Base-by-base conservation (phyloP, 345 rosid genomes). In the Brassica cretica region DNA sequence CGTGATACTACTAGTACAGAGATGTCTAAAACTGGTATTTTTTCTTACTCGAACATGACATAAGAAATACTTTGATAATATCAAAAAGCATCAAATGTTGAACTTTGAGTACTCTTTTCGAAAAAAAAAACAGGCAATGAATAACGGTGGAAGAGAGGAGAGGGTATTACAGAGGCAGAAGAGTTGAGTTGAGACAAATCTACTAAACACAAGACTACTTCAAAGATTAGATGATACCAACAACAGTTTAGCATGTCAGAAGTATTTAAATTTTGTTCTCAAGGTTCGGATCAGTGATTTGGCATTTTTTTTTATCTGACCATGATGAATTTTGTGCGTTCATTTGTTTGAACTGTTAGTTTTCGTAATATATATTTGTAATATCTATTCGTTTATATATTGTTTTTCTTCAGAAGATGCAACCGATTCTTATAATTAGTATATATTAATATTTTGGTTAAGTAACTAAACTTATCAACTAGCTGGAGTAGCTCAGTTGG, bases 401-500 rank as follows among this genome's bases (percentile, higher is more conserved):
- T 51, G 16, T 60, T 24, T 60, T 3, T 10, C 14, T 39, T 39
- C 2, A 39, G 11, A 1, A 33, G 8, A 3, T 9, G 2, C 46
- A 39, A 27, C 30, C 30, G 30, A 27, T 27, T 4, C 30, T 27
- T 27, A 41, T 41, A 41, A 41, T 49, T 49, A 1, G 55, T 14
- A n/a, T 0, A 49, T 1, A 4, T 14, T n/a, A 4, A 12, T 10
- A 41, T 37, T 44, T 11, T 0, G 16, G 1, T 5, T n/a, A 5
- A 5, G 6, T 5, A n/a, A 1, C 5, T 5, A 6, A 5, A 14
- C 2, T 8, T 4, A 46, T 46, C 18, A 53, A 16, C 4, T 0
- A 53, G 93, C 92, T 88, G 93, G 93, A 90, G 80, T 90, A 88
- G 96, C 93, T 93, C 97, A 90, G 92, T 85, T 88, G 97, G 95